A percentile compares a stretch with the other conserved stretches of the same genome.
Evolutionary conservation across 495 filamentous ascomycete species (phyloP).

Genomic region (Aspergillus ellipticus): DNA sequence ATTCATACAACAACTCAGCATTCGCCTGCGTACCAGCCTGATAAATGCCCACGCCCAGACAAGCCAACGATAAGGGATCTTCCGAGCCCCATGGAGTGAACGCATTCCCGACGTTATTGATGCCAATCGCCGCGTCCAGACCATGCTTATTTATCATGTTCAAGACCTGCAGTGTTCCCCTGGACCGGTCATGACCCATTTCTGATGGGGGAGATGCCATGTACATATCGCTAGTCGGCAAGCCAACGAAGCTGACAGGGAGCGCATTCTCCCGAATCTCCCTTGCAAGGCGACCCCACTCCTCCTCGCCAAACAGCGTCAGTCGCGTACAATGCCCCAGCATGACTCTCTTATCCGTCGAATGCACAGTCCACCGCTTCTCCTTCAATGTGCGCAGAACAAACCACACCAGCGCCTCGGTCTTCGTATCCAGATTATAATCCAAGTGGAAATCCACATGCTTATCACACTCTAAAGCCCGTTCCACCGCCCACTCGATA

Average conservation of each 20-base stretch:
- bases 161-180: constrained; percentile 61
- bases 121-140: constrained; percentile 57
- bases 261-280: constrained; percentile 44
- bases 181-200: constrained; percentile 19
- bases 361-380: constrained; percentile 40
- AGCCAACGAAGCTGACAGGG: constrained; percentile 64
- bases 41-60: constrained; percentile 63
- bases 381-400: constrained; percentile 48
- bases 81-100: constrained; percentile 71
- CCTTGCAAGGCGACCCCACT: constrained; percentile 46
- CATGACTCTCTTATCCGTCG: constrained; percentile 48
- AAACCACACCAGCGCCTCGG: constrained; percentile 48
- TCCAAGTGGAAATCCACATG: constrained; percentile 75
- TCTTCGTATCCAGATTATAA: constrained; percentile 55
- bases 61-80: constrained; percentile 65
- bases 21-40: constrained; percentile 60
- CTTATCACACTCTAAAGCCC: constrained; percentile 42
- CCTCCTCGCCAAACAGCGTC: constrained; percentile 49
- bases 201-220: constrained; percentile 57
- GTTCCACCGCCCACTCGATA: constrained; percentile 58
- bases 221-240: constrained; percentile 71
- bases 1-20: constrained; percentile 58
- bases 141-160: constrained; percentile 59
- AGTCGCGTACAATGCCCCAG: constrained; percentile 70
- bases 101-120: constrained; percentile 78